phyloP scores from a whole-genome alignment of 169 alveolate species.

The Cryptosporidium ubiquitum region DNA sequence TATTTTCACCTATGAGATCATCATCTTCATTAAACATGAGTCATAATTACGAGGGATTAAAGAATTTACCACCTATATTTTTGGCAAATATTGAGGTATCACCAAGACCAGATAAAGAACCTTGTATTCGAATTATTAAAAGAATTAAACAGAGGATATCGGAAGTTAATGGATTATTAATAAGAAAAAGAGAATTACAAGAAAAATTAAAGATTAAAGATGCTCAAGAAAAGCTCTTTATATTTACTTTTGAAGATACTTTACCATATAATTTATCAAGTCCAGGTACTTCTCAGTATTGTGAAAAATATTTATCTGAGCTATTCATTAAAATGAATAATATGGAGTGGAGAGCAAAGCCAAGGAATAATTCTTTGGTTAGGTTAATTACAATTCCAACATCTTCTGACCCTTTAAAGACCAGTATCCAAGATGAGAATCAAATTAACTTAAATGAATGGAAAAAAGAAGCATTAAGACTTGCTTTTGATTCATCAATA shows the following conservation, averaged over 20 bases:
- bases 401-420: neutral
- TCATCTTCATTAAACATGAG: neutral
- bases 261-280: conserved; percentile 34
- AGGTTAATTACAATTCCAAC: conserved; percentile 58
- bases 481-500: conserved; percentile 14
- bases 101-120: conserved; percentile 67
- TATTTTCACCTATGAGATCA: conserved; percentile 11
- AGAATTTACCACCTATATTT: conserved; percentile 39
- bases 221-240: conserved; percentile 34
- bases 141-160: conserved; percentile 63
- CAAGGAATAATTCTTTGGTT: conserved; percentile 22
- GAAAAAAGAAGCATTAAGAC: conserved; percentile 39
- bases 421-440: neutral
- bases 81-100: conserved; percentile 58
- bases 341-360: conserved; percentile 69
- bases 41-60: neutral
- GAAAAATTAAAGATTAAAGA: conserved; percentile 21
- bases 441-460: conserved; percentile 16
- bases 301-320: conserved; percentile 58
- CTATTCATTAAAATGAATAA: conserved; percentile 61
- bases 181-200: conserved; percentile 30
- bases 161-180: conserved; percentile 58
- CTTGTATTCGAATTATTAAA: conserved; percentile 45
- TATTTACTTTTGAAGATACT: conserved; percentile 61
- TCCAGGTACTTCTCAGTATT: conserved; percentile 17